phyloP scores from a whole-genome alignment of 805 yeast genomes.

The Alloascoidea hylecoeti region DNA sequence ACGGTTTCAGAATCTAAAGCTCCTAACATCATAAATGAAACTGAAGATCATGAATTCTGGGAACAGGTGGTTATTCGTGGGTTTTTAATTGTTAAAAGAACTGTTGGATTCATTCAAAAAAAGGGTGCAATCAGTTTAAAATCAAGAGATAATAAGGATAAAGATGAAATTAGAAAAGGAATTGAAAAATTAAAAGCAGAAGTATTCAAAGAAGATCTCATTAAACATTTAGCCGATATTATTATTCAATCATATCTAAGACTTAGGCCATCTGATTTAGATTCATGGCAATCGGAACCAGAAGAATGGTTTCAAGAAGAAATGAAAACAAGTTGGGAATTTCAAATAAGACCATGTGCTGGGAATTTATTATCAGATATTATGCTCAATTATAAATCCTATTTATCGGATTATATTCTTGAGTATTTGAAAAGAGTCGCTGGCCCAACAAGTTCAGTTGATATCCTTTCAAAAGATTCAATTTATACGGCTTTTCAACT shows the following conservation, averaged over 20 bases:
- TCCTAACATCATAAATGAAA: constrained; percentile 33
- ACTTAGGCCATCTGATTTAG: constrained; percentile 62
- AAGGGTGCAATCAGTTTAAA: constrained; percentile 47
- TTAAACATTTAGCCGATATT: constrained; percentile 47
- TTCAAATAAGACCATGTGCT: constrained; percentile 74
- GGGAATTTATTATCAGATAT: constrained; percentile 73
- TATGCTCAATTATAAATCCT: constrained; percentile 44
- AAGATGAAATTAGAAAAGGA: constrained; percentile 46
- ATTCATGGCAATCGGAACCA: constrained; percentile 74
- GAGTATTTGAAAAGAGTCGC: constrained; percentile 35
- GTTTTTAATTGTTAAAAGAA: constrained; percentile 46
- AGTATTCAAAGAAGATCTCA: constrained; percentile 42
- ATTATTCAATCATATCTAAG: constrained; percentile 64
- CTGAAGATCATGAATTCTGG: constrained; percentile 54
- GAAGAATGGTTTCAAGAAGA: constrained; percentile 91
- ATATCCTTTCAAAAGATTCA: constrained; percentile 62
- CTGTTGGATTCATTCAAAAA: constrained; percentile 46
- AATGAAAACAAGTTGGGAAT: constrained; percentile 64
- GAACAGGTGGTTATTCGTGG: constrained; percentile 47
- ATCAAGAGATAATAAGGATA: constrained; percentile 49
- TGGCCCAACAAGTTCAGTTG: constrained; percentile 21
- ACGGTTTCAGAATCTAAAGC: constrained; percentile 53
- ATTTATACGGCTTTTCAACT: constrained; percentile 74
- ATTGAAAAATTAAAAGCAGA: constrained; percentile 33
- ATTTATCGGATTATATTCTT: constrained; percentile 39